phyloP scores from a whole-genome alignment of 495 filamentous ascomycete species.

The Clavariopsis aquatica region DNA sequence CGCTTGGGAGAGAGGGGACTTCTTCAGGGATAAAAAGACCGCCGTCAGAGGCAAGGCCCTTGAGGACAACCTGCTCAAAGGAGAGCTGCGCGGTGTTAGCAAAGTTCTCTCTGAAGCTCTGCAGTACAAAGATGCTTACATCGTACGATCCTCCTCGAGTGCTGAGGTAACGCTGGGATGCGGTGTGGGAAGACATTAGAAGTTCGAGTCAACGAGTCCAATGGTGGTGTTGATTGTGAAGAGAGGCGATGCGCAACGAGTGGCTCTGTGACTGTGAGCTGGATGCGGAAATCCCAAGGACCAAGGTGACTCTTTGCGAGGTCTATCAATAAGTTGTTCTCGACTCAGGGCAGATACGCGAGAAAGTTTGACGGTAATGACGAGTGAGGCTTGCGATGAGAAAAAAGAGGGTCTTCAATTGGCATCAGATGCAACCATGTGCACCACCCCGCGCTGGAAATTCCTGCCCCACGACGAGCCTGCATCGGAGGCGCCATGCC shows the following conservation, averaged over 20 bases:
- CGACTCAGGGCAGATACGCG: no score
- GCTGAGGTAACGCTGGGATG: conserved; percentile 77
- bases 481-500: neutral
- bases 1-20: conserved; percentile 62
- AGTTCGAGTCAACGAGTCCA: conserved; percentile 6
- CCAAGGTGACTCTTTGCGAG: no score
- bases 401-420: conserved; percentile 2
- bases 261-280: no score
- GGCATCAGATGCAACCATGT: neutral
- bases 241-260: neutral
- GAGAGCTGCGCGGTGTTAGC: conserved; percentile 61
- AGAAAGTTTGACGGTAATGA: neutral
- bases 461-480: conserved; percentile 2
- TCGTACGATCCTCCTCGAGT: conserved; percentile 79
- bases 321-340: neutral
- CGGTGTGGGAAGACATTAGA: conserved; percentile 49
- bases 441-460: conserved; percentile 5
- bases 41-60: conserved; percentile 84
- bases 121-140: conserved; percentile 51
- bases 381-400: neutral
- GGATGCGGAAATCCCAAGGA: no score
- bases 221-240: neutral
- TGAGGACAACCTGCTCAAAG: conserved; percentile 87
- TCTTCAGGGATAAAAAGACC: conserved; percentile 89
- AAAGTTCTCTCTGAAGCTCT: neutral